Base-by-base conservation (phyloP, 176 grass and related monocot genomes). In the Rhynchospora breviuscula region DNA sequence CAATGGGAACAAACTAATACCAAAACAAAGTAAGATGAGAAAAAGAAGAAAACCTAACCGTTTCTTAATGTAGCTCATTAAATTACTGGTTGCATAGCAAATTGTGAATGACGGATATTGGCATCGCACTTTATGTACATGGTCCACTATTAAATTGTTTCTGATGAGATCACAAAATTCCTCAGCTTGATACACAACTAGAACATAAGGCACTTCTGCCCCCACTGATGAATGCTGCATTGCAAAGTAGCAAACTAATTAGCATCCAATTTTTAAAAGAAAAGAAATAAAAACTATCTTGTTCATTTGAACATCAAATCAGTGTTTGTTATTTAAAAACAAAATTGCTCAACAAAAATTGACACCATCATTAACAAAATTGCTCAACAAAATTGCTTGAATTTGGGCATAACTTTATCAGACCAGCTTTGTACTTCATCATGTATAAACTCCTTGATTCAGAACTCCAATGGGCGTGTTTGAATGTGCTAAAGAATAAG, bases 1-100 rank as follows among this genome's bases (percentile, higher is more conserved):
- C 26, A 29, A 29, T 61, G 40, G 19, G 63, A 81, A 54, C 9
- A 80, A 80, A 60, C 59, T 5, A 56, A 17, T 80, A 14, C 8
- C 66, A 10, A 64, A 81, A 53, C 35, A 76, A 79, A 75, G 61
- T 10, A 69, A 51, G 52, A 56, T 69, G 31, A 48, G 79, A 44
- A 73, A 7, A 18, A 47, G 26, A 22, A 49, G 59, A 78, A 59
- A n/a, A 69, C 78, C 89, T 85, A 62, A 98, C 95, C 91, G 6
- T 90, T 94, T 98, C 15, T 89, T 95, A 15, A 95, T 91, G 80
- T 95, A 86, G 70, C 53, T 90, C 90, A 83, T 93, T 67, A 98
- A 59, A 84, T 93, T 98, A 49, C 93, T 95, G 25, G 59, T 93
- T 46, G 92, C 22, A 4, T 89, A 95, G 67, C 95, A 98, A 83